phyloP scores from a whole-genome alignment of 495 filamentous ascomycete species.

The Hapsidospora chrysogenum region DNA sequence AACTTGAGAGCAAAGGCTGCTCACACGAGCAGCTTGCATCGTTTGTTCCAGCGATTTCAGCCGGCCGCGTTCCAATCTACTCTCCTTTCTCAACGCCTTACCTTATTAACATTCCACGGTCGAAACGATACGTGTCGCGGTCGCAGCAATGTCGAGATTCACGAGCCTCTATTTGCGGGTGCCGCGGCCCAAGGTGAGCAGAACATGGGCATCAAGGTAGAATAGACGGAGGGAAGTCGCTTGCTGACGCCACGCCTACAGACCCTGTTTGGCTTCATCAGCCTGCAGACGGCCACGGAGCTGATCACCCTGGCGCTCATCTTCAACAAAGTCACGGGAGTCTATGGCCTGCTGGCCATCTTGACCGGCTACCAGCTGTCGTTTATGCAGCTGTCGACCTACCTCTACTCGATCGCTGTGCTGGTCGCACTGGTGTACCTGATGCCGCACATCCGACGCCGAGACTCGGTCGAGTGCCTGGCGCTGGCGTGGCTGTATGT shows the following conservation, averaged over 20 bases:
- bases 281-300: constrained; percentile 70
- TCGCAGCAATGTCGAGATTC: constrained; percentile 4
- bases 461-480: constrained; percentile 49
- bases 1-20: too few species aligned
- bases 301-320: constrained; percentile 62
- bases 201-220: too few species aligned
- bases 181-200: constrained; percentile 17
- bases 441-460: constrained; percentile 52
- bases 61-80: too few species aligned
- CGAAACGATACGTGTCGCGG: too few species aligned
- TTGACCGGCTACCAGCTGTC: constrained; percentile 49
- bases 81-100: too few species aligned
- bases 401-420: constrained; percentile 62
- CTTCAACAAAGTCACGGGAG: constrained; percentile 74
- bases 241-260: constrained; percentile 11
- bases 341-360: constrained; percentile 78
- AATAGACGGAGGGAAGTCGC: too few species aligned
- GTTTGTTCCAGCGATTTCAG: background rate
- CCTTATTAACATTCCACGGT: too few species aligned
- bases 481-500: constrained; percentile 61
- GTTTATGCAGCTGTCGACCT: constrained; percentile 58
- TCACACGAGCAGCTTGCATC: too few species aligned
- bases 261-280: constrained; percentile 72
- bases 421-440: constrained; percentile 45
- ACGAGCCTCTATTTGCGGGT: constrained; percentile 8